Percentiles rank a stretch among this genome's conserved stretches.
phyloP scores from a whole-genome alignment of 805 yeast genomes.

The Candida koratica region DNA sequence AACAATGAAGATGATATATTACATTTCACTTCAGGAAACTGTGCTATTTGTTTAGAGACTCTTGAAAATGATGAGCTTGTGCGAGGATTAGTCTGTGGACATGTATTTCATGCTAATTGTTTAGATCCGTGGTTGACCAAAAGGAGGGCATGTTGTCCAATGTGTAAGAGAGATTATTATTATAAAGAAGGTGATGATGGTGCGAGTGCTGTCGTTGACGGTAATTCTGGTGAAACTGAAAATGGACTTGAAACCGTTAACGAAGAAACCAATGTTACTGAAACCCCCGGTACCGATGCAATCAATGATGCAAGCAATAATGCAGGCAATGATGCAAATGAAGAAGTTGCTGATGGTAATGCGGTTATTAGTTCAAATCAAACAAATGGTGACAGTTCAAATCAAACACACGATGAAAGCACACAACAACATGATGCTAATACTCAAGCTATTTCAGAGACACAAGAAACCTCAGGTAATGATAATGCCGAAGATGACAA shows the following conservation, averaged over 20 bases:
- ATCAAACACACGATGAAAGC: too few relatives aligned
- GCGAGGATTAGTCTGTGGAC: conserved; percentile 76
- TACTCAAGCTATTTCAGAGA: too few relatives aligned
- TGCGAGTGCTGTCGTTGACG: neutral
- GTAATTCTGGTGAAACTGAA: neutral
- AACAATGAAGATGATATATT: conserved; percentile 9
- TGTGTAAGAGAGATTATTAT: conserved; percentile 70
- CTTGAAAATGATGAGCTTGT: conserved; percentile 61
- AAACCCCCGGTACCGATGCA: neutral
- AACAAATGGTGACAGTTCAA: too few relatives aligned
- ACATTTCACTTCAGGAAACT: conserved; percentile 63
- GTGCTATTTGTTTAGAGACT: conserved; percentile 75
- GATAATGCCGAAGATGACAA: neutral
- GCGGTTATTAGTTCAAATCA: too few relatives aligned
- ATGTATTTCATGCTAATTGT: conserved; percentile 76
- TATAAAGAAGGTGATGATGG: conserved; percentile 25
- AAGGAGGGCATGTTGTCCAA: conserved; percentile 77
- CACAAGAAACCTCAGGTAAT: too few relatives aligned
- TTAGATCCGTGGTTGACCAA: conserved; percentile 78
- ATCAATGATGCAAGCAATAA: neutral
- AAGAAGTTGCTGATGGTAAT: too few relatives aligned
- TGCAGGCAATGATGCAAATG: neutral
- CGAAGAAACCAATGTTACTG: neutral
- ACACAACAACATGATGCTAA: too few relatives aligned
- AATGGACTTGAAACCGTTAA: neutral